Base-by-base conservation (phyloP, 2,329 filamentous ascomycete genomes). In the Botryotinia narcissicola region DNA sequence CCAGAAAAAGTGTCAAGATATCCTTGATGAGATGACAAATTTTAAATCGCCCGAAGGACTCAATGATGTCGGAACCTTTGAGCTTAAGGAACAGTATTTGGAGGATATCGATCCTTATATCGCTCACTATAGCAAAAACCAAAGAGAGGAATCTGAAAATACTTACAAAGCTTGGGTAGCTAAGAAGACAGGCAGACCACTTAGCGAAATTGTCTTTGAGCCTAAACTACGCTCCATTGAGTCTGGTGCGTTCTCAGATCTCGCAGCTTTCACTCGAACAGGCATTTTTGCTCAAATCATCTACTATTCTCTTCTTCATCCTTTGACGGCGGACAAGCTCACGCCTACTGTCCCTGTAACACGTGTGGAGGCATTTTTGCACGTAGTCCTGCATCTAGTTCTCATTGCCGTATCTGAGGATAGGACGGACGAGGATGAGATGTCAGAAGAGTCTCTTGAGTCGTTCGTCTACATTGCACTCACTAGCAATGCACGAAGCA, bases 121-220 rank as follows among this genome's bases (percentile, higher is more conserved):
- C 79, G 93, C 95, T 10, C 94, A 98, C 80, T 99, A 97, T 82
- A 97, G 91, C 79, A 97, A 97, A 81, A 99, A 99, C 79, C 95
- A 98, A 82, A 90, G 96, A 69, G 96, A 99, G 80, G 96, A 99
- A 81, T 94, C 95, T 0, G 96, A 99, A 82, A 91, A 89, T 77
- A 92, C 94, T 4, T 98, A 96, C 84, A 94, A 92, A 78, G 91
- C 92, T 79, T 92, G 93, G 85, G 90, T 96, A 85, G 93, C 94
- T 18, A 94, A 94, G 83, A 94, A 93, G 83, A 94, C 92, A 0
- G 94, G 95, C 29, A 94, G 95, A 81, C 86, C 91, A 61, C 84
- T 88, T 1, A 90, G 93, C 59, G 94, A 98, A 71, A 91, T 98
- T 74, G 94, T 98, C 3, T 98, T 93, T 80, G 95, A 98, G 82